A percentile compares a stretch with the other conserved stretches of the same genome.
Evolutionary conservation across 768 basidiomycete species (phyloP).

Genomic region (Lactarius tabidus): DNA sequence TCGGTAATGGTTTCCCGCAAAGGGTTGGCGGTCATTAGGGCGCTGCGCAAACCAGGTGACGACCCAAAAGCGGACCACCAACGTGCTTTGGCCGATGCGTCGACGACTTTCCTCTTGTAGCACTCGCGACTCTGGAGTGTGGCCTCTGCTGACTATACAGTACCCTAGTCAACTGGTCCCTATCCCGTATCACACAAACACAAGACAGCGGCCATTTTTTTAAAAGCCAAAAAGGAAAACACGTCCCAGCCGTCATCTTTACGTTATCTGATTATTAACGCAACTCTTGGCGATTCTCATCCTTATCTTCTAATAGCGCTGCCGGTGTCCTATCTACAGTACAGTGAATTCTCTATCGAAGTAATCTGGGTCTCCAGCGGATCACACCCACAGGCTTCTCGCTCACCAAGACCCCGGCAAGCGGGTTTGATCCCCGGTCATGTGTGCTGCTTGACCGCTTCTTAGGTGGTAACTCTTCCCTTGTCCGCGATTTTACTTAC

Average conservation of each 20-base stretch:
- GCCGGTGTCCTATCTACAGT: not conserved
- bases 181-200: not conserved
- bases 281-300: not conserved
- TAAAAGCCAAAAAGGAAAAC: too few species aligned
- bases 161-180: not conserved
- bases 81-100: not conserved
- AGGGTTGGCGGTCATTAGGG: not conserved
- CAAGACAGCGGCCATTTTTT: too few species aligned
- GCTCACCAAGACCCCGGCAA: not conserved
- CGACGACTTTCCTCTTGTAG: not conserved
- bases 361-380: not conserved
- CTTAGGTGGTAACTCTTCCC: not conserved
- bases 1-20: not conserved
- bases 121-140: not conserved
- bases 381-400: not conserved
- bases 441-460: not conserved
- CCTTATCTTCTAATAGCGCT: not conserved
- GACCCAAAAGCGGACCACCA: not conserved
- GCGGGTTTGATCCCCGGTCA: not conserved
- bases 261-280: not conserved
- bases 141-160: not conserved
- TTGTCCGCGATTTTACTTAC: not conserved
- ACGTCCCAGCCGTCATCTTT: not conserved
- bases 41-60: not conserved
- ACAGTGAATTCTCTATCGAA: not conserved